Evolutionary conservation across 768 basidiomycete species (phyloP).

Genomic region (Asterophora parasitica): DNA sequence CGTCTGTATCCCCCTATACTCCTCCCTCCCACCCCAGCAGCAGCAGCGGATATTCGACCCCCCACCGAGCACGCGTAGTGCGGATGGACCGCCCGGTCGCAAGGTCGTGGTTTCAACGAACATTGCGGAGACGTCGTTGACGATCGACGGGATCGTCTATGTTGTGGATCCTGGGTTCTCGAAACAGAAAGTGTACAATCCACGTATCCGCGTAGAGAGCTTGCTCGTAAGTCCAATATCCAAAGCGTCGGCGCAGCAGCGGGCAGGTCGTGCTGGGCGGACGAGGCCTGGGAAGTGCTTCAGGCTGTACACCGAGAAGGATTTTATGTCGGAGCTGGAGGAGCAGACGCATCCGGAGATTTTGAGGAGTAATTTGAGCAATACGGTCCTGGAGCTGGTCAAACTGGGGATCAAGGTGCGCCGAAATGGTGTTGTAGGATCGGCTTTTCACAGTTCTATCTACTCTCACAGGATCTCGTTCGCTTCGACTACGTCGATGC

Average conservation of each 20-base stretch:
- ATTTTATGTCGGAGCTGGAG: conserved; percentile 93
- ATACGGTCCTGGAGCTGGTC: conserved; percentile 87
- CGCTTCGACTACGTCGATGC: conserved; percentile 88
- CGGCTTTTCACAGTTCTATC: conserved; percentile 2
- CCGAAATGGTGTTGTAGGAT: not conserved
- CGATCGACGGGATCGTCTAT: conserved; percentile 99
- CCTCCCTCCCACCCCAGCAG: conserved; percentile 88
- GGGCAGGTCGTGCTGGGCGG: conserved; percentile 94
- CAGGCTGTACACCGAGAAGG: conserved; percentile 93
- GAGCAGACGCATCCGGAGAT: conserved; percentile 99
- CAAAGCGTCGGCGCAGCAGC: conserved; percentile 93
- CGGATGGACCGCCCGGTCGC: conserved; percentile 77
- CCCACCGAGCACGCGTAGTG: conserved; percentile 56
- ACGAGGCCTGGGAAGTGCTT: conserved; percentile 98
- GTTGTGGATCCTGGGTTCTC: conserved; percentile 97
- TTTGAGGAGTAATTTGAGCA: conserved; percentile 86
- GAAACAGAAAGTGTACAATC: conserved; percentile 98
- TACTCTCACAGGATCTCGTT: conserved; percentile 62
- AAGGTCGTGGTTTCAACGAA: conserved; percentile 96
- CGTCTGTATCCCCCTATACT: conserved; percentile 89
- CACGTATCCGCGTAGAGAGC: conserved; percentile 92
- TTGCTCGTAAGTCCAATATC: conserved; percentile 92
- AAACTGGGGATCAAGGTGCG: conserved; percentile 86
- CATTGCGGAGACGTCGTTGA: conserved; percentile 95
- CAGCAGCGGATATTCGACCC: conserved; percentile 97